These are phyloP conservation scores for Pythium dissimile DNA, from an alignment of 352 stramenopile species.

Conservation along the genomic window DNA sequence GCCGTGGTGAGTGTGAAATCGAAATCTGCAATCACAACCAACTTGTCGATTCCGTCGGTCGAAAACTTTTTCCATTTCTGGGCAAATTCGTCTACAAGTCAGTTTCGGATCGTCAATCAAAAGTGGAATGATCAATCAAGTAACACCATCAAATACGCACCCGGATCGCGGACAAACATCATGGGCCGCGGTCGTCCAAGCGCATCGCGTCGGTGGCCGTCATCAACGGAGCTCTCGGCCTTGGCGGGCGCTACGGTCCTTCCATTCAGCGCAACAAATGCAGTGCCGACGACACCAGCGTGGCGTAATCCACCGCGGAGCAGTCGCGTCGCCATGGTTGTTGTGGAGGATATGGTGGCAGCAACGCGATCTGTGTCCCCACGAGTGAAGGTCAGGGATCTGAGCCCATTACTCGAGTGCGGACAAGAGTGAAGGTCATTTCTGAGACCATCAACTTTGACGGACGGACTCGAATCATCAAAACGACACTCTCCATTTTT, in stretches of 20 bases:
- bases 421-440: slow-evolving; percentile 9
- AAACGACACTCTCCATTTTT: too few species aligned
- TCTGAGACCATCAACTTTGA: too few species aligned
- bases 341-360: background rate
- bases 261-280: background rate
- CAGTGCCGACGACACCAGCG: background rate
- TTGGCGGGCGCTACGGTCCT: background rate
- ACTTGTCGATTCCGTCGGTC: slow-evolving; percentile 55
- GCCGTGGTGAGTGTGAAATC: slow-evolving; percentile 78
- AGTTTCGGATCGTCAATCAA: too few species aligned
- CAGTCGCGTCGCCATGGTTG: background rate
- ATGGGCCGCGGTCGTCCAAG: slow-evolving; percentile 5
- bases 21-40: slow-evolving; percentile 82
- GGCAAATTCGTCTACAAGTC: slow-evolving; percentile 52
- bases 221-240: background rate
- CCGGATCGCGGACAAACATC: slow-evolving; percentile 15
- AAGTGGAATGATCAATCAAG: background rate
- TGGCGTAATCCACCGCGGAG: slow-evolving; percentile 7
- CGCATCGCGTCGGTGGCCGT: slow-evolving; percentile 3
- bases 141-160: background rate
- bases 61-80: slow-evolving; percentile 77
- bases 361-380: background rate
- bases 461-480: too few species aligned
- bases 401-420: background rate
- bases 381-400: slow-evolving; percentile 2